phyloP scores from a whole-genome alignment of 176 grass and related monocot genomes.

The Triticum turgidum region DNA sequence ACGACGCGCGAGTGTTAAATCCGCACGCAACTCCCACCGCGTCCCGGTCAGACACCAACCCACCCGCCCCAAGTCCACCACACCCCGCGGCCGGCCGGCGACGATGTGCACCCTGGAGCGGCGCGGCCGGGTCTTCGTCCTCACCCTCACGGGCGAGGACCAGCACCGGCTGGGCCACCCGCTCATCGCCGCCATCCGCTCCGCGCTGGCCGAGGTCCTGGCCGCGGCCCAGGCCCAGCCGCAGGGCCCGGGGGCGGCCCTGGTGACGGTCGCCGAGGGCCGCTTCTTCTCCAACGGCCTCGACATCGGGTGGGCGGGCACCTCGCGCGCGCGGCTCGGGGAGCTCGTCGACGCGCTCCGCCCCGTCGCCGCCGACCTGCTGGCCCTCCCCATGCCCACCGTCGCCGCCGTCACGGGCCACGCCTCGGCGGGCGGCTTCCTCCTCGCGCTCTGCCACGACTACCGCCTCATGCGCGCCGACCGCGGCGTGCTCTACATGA shows the following conservation, averaged over 20 bases:
- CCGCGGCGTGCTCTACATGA: slow-evolving; percentile 91
- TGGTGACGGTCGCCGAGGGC: slow-evolving; percentile 76
- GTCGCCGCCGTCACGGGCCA: slow-evolving; percentile 84
- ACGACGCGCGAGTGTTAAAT: no score
- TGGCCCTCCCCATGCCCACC: slow-evolving; percentile 84
- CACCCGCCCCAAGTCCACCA: no score
- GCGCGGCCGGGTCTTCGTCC: slow-evolving; percentile 78
- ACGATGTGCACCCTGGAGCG: slow-evolving; percentile 78
- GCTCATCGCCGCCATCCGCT: slow-evolving; percentile 59
- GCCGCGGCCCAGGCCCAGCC: slow-evolving; percentile 11
- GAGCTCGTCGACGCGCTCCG: slow-evolving; percentile 49
- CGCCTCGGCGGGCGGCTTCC: slow-evolving; percentile 55
- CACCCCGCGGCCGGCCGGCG: background rate
- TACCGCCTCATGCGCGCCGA: slow-evolving; percentile 82
- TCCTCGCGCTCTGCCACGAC: slow-evolving; percentile 83
- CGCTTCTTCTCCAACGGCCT: slow-evolving; percentile 97
- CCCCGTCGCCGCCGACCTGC: slow-evolving; percentile 58
- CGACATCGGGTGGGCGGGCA: slow-evolving; percentile 59
- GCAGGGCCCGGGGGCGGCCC: slow-evolving; percentile 36
- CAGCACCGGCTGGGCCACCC: slow-evolving; percentile 64
- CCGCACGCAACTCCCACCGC: no score
- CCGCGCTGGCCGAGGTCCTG: slow-evolving; percentile 37
- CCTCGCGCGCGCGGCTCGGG: slow-evolving; percentile 32
- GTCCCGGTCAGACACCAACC: no score
- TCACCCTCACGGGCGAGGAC: slow-evolving; percentile 82